Conservation (phyloP, 495 filamentous ascomycete genomes). For the Clohesyomyces aquaticus region DNA sequence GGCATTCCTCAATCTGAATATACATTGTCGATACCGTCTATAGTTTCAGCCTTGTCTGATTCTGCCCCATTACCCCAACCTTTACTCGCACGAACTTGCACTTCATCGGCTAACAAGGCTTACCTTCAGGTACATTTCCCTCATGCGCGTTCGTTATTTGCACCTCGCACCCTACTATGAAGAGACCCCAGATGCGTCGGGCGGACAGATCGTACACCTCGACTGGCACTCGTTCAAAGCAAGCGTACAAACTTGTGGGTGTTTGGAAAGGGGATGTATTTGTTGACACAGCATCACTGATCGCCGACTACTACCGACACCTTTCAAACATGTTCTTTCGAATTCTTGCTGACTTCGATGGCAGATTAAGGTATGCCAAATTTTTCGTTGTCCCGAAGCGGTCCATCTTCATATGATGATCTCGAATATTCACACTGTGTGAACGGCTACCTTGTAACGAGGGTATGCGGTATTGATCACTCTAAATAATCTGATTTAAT, state of each 20-base stretch:
- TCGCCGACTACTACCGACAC: slow-evolving; percentile 49
- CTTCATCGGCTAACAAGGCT: slow-evolving; percentile 51
- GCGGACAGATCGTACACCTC: slow-evolving; percentile 88
- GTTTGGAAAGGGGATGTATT: slow-evolving; percentile 70
- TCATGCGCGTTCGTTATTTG: slow-evolving; percentile 29
- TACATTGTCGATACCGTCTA: slow-evolving; percentile 81
- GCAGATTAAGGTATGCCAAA: slow-evolving; percentile 23
- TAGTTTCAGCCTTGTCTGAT: slow-evolving; percentile 99
- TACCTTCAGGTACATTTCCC: slow-evolving; percentile 59
- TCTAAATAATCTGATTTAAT: slow-evolving; percentile 99
- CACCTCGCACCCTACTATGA: slow-evolving; percentile 60
- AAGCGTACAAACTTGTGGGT: slow-evolving; percentile 89
- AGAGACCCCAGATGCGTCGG: slow-evolving; percentile 93
- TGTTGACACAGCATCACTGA: slow-evolving; percentile 99
- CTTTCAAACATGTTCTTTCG: background rate
- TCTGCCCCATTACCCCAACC: slow-evolving; percentile 25
- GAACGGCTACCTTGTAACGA: slow-evolving; percentile 62
- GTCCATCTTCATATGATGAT: slow-evolving; percentile 65
- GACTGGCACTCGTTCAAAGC: slow-evolving; percentile 64
- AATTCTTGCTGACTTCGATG: slow-evolving; percentile 11
- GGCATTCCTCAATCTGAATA: slow-evolving; percentile 98
- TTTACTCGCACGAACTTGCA: slow-evolving; percentile 33
- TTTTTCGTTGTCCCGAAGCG: slow-evolving; percentile 31
- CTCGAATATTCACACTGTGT: slow-evolving; percentile 99
- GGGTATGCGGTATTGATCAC: slow-evolving; percentile 69